phyloP scores from a whole-genome alignment of 257 asterid species.

The Plantago major region DNA sequence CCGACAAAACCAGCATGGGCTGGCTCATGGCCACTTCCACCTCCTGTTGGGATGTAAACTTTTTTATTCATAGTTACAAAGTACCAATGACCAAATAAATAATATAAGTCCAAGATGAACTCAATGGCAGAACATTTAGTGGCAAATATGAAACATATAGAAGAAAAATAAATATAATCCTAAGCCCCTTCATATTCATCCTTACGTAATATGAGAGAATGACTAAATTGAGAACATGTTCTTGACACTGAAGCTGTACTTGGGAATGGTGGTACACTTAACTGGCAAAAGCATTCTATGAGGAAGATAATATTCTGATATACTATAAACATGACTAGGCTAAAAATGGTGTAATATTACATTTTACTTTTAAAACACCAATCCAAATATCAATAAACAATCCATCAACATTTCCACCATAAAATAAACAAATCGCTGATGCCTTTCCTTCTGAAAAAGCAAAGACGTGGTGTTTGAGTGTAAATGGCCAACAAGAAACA shows the following conservation, averaged over 20 bases:
- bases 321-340: too few relatives aligned
- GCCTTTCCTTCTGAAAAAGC: neutral
- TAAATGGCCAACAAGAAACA: neutral
- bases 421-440: neutral
- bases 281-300: constrained; percentile 8
- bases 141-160: neutral
- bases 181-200: too few relatives aligned
- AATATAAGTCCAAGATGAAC: constrained; percentile 6
- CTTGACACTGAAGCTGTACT: neutral
- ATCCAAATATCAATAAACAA: too few relatives aligned
- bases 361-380: too few relatives aligned
- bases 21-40: constrained; percentile 99
- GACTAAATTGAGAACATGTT: neutral
- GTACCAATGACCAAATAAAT: constrained; percentile 19
- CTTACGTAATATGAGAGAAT: neutral
- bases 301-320: neutral
- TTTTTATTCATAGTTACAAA: constrained; percentile 18
- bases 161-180: too few relatives aligned
- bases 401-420: too few relatives aligned
- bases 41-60: constrained; percentile 51
- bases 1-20: constrained; percentile 99
- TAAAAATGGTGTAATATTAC: too few relatives aligned
- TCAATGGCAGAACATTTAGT: neutral
- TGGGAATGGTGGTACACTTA: constrained; percentile 3
- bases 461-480: neutral